phyloP scores from a whole-genome alignment of 2,329 filamentous ascomycete species.

The Botrytis elliptica region DNA sequence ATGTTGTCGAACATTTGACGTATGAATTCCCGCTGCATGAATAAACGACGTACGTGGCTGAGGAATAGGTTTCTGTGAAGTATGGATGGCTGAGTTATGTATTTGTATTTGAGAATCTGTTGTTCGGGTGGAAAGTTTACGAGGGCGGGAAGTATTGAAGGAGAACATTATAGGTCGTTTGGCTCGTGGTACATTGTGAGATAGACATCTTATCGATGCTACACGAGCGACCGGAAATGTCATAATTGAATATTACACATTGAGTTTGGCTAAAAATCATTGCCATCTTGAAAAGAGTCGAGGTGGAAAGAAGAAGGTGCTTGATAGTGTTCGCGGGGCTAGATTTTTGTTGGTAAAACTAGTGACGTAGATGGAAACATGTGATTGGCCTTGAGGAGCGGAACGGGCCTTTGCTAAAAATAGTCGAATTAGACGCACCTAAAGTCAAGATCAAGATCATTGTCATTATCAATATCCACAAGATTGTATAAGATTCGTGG shows the following conservation, averaged over 20 bases:
- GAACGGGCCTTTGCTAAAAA: conserved; percentile 5
- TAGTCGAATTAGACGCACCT: neutral
- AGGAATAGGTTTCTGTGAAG: neutral
- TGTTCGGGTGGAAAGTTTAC: conserved; percentile 2
- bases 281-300: conserved; percentile 26
- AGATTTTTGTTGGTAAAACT: conserved; percentile 16
- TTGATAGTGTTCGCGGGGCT: conserved; percentile 24
- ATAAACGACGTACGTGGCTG: neutral
- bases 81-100: conserved; percentile 14
- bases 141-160: conserved; percentile 7
- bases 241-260: conserved; percentile 33
- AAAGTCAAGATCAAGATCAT: neutral
- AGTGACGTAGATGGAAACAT: conserved; percentile 35
- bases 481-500: neutral
- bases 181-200: conserved; percentile 27
- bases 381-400: conserved; percentile 25
- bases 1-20: neutral
- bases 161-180: conserved; percentile 20
- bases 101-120: conserved; percentile 2
- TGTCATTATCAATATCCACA: neutral
- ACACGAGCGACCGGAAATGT: conserved; percentile 34
- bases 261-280: conserved; percentile 27
- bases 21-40: conserved; percentile 13
- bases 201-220: conserved; percentile 33
- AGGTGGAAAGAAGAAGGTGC: conserved; percentile 22